A percentile compares a stretch with the other conserved stretches of the same genome.
phyloP scores from a whole-genome alignment of 768 basidiomycete genomes.

The Crassisporium funariophilum region DNA sequence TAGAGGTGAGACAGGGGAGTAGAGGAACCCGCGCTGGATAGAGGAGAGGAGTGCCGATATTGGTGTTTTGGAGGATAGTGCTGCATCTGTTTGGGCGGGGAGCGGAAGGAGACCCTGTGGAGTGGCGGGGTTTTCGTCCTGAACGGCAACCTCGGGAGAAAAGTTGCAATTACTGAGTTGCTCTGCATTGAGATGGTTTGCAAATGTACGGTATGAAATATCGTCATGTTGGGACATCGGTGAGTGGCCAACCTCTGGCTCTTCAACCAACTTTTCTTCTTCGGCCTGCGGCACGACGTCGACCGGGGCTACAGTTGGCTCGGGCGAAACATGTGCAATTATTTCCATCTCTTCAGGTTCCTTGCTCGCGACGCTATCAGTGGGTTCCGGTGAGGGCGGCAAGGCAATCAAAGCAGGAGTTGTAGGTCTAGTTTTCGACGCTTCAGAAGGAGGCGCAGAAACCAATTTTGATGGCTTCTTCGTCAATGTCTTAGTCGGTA shows the following conservation, averaged over 20 bases:
- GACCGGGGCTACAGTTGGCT: too few species aligned
- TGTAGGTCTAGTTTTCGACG: conserved; percentile 17
- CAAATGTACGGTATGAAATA: too few species aligned
- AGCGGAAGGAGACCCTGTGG: conserved; percentile 16
- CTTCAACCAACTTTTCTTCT: not conserved
- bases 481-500: conserved; percentile 11
- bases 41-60: conserved; percentile 65
- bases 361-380: not conserved
- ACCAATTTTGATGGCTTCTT: conserved; percentile 22
- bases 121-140: conserved; percentile 14
- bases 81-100: conserved; percentile 4
- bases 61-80: conserved; percentile 49
- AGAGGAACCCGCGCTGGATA: conserved; percentile 70
- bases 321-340: too few species aligned
- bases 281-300: too few species aligned
- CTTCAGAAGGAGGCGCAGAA: not conserved
- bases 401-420: conserved; percentile 37
- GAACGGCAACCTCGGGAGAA: not conserved
- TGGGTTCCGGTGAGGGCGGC: conserved; percentile 35
- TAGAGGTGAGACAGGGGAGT: conserved; percentile 62
- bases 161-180: not conserved
- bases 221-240: too few species aligned
- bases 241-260: not conserved
- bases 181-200: not conserved
- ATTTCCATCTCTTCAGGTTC: not conserved